Conservation (phyloP, 495 filamentous ascomycete species). For the Bathelium albidoporum region DNA sequence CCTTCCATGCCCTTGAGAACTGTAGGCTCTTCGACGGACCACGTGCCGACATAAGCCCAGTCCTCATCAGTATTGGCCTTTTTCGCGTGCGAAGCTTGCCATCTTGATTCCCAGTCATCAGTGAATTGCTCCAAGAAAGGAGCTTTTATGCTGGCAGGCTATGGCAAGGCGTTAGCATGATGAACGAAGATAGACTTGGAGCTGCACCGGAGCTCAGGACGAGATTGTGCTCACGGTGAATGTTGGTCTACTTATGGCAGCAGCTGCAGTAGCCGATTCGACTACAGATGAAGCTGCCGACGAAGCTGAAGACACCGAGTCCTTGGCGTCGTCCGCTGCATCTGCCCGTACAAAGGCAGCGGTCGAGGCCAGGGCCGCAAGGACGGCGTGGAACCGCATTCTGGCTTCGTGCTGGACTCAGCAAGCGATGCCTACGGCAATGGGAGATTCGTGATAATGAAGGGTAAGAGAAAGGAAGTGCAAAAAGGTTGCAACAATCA, state of each 20-base stretch:
- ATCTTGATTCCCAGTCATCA: conserved; percentile 73
- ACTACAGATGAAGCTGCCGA: conserved; percentile 24
- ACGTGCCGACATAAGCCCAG: conserved; percentile 95
- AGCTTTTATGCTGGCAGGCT: conserved; percentile 82
- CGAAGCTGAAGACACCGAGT: conserved; percentile 13
- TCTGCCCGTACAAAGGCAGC: conserved; percentile 29
- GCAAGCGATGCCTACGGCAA: conserved; percentile 1
- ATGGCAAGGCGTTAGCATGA: conserved; percentile 14
- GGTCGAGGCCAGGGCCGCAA: conserved; percentile 26
- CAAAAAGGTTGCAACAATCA: neutral
- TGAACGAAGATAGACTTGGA: conserved; percentile 18
- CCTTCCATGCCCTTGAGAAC: conserved; percentile 91
- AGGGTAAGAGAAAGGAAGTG: neutral
- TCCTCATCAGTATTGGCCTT: conserved; percentile 89
- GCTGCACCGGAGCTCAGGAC: conserved; percentile 5
- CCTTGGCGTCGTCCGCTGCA: conserved; percentile 21
- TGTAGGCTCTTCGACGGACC: conserved; percentile 90
- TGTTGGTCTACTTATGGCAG: conserved; percentile 55
- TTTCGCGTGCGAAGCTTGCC: conserved; percentile 92
- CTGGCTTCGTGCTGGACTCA: conserved; percentile 10
- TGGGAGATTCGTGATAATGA: neutral
- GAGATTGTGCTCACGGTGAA: conserved; percentile 65
- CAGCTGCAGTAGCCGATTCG: conserved; percentile 46
- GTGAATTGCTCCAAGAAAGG: conserved; percentile 98
- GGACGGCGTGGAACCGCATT: conserved; percentile 30